A percentile compares a stretch with the other conserved stretches of the same genome.
Conservation (phyloP, 2,329 filamentous ascomycete species). For the Volutella citrinella region DNA sequence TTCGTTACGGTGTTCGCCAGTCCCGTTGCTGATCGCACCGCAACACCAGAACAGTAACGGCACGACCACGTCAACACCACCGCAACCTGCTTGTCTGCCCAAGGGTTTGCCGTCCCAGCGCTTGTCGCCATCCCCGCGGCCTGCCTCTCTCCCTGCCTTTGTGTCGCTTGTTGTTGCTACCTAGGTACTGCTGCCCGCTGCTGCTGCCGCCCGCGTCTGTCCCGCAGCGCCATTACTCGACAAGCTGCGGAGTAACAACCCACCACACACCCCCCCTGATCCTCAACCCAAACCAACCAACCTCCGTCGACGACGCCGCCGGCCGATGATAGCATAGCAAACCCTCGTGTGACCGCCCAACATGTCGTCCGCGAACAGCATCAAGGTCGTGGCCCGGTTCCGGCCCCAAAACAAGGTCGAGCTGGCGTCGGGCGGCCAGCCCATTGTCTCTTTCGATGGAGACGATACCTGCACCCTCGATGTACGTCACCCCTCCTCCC, state of each 20-base stretch:
- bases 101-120: conserved; percentile 24
- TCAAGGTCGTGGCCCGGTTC: conserved; percentile 95
- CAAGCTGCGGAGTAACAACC: too few species aligned
- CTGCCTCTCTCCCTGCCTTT: conserved; percentile 20
- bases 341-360: conserved; percentile 24
- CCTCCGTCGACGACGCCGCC: conserved; percentile 16
- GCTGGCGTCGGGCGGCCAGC: conserved; percentile 82
- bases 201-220: too few species aligned
- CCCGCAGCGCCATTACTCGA: too few species aligned
- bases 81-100: conserved; percentile 15
- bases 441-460: conserved; percentile 84
- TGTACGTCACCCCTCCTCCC: conserved; percentile 51
- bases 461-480: conserved; percentile 86
- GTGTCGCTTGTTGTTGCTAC: too few species aligned
- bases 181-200: too few species aligned
- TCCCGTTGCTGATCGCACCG: conserved; percentile 18
- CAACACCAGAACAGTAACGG: too few species aligned
- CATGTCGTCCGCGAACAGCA: conserved; percentile 61
- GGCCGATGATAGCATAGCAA: conserved; percentile 26
- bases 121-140: conserved; percentile 14
- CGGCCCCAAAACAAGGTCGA: conserved; percentile 96
- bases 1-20: too few species aligned
- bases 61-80: conserved; percentile 13
- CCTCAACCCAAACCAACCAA: conserved; percentile 14
- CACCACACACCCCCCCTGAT: too few species aligned